These are phyloP conservation scores for Arthrinium puccinioides DNA, from an alignment of 2,329 filamentous ascomycete genomes.

Conservation along the genomic window DNA sequence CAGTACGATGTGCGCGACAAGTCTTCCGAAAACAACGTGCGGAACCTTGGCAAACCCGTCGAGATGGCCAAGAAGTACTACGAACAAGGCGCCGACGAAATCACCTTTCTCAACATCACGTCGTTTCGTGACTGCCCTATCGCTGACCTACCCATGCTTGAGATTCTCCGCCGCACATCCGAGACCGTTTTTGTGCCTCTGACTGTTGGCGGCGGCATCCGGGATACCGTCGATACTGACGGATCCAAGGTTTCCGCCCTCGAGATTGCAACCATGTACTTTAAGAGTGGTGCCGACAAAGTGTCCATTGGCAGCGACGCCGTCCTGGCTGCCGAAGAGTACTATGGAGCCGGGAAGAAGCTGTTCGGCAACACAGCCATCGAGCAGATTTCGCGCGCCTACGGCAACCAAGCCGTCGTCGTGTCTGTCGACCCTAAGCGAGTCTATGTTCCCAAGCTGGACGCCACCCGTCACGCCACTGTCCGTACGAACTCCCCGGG, in stretches of 20 bases:
- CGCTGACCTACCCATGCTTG: constrained; percentile 90
- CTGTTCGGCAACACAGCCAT: constrained; percentile 82
- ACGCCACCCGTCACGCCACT: constrained; percentile 66
- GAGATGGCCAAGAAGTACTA: constrained; percentile 93
- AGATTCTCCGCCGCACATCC: constrained; percentile 79
- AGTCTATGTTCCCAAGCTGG: constrained; percentile 70
- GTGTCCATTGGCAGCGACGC: constrained; percentile 95
- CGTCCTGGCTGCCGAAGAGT: constrained; percentile 86
- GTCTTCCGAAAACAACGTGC: constrained; percentile 56
- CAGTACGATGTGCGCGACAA: constrained; percentile 98
- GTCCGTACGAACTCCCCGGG: constrained; percentile 64
- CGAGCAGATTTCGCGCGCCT: constrained; percentile 87
- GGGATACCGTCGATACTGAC: constrained; percentile 85
- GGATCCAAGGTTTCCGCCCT: constrained; percentile 81
- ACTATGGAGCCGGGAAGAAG: constrained; percentile 62
- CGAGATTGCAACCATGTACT: constrained; percentile 93
- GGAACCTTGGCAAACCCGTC: constrained; percentile 94
- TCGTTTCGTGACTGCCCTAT: constrained; percentile 93
- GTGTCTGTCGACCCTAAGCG: constrained; percentile 91
- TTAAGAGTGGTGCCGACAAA: constrained; percentile 94
- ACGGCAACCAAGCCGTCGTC: constrained; percentile 94
- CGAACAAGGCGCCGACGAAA: constrained; percentile 90
- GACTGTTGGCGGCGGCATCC: constrained; percentile 91
- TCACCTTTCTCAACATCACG: constrained; percentile 97
- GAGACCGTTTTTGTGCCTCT: constrained; percentile 92